phyloP scores from a whole-genome alignment of 1,139 yeast genomes.

The Zygosaccharomyces sapae region DNA sequence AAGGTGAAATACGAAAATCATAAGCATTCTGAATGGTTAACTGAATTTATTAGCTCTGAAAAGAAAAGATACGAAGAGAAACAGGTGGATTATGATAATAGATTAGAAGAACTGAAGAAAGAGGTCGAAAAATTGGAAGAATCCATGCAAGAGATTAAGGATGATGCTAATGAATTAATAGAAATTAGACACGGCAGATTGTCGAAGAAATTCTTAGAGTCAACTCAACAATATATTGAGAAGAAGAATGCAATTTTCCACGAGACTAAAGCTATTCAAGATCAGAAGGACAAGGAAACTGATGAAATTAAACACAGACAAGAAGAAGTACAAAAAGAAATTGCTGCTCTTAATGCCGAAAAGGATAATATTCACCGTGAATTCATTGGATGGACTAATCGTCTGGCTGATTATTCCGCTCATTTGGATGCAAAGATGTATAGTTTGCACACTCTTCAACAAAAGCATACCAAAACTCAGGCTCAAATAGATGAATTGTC shows the following conservation, averaged over 20 bases:
- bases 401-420: slow-evolving; percentile 23
- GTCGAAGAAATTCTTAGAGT: slow-evolving; percentile 25
- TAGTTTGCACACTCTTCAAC: slow-evolving; percentile 24
- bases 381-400: slow-evolving; percentile 21
- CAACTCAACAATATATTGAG: slow-evolving; percentile 23
- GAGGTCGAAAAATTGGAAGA: slow-evolving; percentile 23
- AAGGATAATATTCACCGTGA: slow-evolving; percentile 23
- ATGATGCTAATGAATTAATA: slow-evolving; percentile 26
- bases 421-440: slow-evolving; percentile 31
- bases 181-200: slow-evolving; percentile 26
- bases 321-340: slow-evolving; percentile 26
- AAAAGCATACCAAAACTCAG: slow-evolving; percentile 23
- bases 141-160: slow-evolving; percentile 25
- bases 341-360: slow-evolving; percentile 23
- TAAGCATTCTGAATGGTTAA: slow-evolving; percentile 23
- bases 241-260: slow-evolving; percentile 27
- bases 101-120: slow-evolving; percentile 21
- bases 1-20: slow-evolving; percentile 25
- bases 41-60: slow-evolving; percentile 16
- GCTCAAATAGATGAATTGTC: slow-evolving; percentile 24
- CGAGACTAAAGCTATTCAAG: slow-evolving; percentile 28
- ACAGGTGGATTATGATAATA: slow-evolving; percentile 22
- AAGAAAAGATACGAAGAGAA: slow-evolving; percentile 21
- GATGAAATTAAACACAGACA: slow-evolving; percentile 22
- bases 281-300: slow-evolving; percentile 26